Base-by-base conservation (phyloP, 176 grass and related monocot genomes). In the Musa acuminata region DNA sequence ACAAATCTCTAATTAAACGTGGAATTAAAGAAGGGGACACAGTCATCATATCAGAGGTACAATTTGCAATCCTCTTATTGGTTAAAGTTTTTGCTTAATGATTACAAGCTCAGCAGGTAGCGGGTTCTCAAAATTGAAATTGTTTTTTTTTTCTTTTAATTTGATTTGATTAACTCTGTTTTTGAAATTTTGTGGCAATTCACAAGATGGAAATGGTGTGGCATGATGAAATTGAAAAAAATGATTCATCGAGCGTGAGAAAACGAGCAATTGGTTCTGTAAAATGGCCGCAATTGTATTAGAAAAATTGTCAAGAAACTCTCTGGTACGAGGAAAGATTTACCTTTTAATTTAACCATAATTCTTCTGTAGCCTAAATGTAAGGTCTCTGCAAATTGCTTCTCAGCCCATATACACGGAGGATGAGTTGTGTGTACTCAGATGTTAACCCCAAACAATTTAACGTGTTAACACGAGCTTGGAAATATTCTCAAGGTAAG, bases 1-100 rank as follows among this genome's bases (percentile, higher is more conserved):
- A 98, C 79, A 93, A 85, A 83, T 78, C 87, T 77, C 84, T 98
- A 19, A 74, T 82, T 26, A 98, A 87, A 51, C 82, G 59, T 60
- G 94, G 94, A 80, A 82, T 98, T 78, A 91, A 98, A 78, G 94
- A 98, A 80, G 94, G 90, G 0, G 94, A 98, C 60, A 93, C 86
- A 0, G 90, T 98, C 10, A 79, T 93, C 72, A 67, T 98, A 11
- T 85, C 87, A 17, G 90, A 93, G 87, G 94, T 98, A 92, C 52
- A 59, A 8, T 60, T 19, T 69, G 27, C 57, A 63, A 75, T 67
- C 64, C 16, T 65, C 69, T 1, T 8, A 26, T 64, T 78, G 2
- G 20, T 26, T 49, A 14, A 48, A 49, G 8, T 79, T 82, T 16
- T 49, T 52, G 14, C 22, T 14, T 64, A 51, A 78, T 54, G 21